Evolutionary conservation across 2,329 filamentous ascomycete species (phyloP).

Genomic region (Fusarium ambrosium): DNA sequence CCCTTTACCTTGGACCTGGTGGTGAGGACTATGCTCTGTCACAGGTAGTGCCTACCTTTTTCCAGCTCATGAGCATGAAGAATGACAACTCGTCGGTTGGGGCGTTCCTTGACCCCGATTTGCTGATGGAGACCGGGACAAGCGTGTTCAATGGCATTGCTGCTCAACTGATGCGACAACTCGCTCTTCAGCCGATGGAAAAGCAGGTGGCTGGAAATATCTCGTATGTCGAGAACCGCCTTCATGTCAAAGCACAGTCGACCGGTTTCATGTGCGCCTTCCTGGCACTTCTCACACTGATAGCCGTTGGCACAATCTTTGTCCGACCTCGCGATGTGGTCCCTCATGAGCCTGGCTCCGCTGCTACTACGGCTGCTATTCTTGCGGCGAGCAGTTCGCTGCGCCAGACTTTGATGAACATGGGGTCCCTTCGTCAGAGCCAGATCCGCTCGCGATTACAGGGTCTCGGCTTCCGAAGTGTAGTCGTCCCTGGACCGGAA

Average conservation of each 20-base stretch:
- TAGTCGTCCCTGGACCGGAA: conserved; percentile 9
- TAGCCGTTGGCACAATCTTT: conserved; percentile 31
- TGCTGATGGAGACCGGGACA: conserved; percentile 26
- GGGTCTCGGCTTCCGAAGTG: conserved; percentile 22
- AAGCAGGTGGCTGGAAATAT: conserved; percentile 17
- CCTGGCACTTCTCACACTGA: conserved; percentile 17
- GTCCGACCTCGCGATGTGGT: conserved; percentile 26
- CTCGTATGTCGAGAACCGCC: conserved; percentile 25
- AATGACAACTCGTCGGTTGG: conserved; percentile 19
- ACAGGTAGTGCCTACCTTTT: conserved; percentile 41
- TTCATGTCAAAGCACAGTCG: conserved; percentile 32
- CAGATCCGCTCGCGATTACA: conserved; percentile 28
- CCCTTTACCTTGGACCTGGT: conserved; percentile 35
- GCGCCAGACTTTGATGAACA: conserved; percentile 22
- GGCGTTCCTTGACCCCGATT: conserved; percentile 26
- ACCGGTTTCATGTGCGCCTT: conserved; percentile 32
- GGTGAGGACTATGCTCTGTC: conserved; percentile 39
- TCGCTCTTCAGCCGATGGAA: conserved; percentile 27
- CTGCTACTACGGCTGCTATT: conserved; percentile 25
- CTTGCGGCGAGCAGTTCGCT: conserved; percentile 27
- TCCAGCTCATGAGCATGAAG: conserved; percentile 46
- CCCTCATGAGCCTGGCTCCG: conserved; percentile 29
- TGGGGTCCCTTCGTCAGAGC: conserved; percentile 18
- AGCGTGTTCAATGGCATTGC: conserved; percentile 34
- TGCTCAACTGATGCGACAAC: conserved; percentile 23